Percentiles rank a stretch among this genome's conserved stretches.
Conservation (phyloP, 2,329 filamentous ascomycete genomes). For the Fragosphaeria purpurea region DNA sequence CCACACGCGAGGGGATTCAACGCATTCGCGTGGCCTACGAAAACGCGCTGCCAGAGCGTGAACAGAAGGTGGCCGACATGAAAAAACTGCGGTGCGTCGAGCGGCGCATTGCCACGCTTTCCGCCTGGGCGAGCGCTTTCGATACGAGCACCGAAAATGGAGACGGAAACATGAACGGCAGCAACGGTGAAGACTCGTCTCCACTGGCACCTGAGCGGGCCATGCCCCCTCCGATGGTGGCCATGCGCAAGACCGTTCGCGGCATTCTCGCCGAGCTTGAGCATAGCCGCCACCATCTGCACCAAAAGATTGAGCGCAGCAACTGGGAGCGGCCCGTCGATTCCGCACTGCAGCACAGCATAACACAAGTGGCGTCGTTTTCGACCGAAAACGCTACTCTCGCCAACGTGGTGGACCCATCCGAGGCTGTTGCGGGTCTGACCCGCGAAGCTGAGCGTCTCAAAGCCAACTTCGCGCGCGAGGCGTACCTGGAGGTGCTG, state of each 20-base stretch:
- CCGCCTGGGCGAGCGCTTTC: constrained; percentile 86
- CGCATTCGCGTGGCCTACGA: constrained; percentile 79
- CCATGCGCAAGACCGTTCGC: constrained; percentile 78
- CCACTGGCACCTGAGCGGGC: constrained; percentile 26
- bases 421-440: constrained; percentile 57
- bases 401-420: constrained; percentile 40
- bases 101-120: constrained; percentile 75
- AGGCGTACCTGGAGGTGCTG: constrained; percentile 64
- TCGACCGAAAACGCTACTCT: constrained; percentile 45
- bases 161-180: constrained; percentile 59
- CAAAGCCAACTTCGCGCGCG: constrained; percentile 71
- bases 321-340: constrained; percentile 86
- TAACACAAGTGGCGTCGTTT: constrained; percentile 64
- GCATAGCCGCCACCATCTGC: constrained; percentile 79
- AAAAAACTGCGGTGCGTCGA: constrained; percentile 75
- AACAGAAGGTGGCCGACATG: constrained; percentile 69
- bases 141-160: constrained; percentile 54
- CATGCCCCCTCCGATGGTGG: constrained; percentile 57
- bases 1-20: constrained; percentile 66
- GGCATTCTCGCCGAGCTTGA: constrained; percentile 86
- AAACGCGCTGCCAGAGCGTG: constrained; percentile 64
- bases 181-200: constrained; percentile 56
- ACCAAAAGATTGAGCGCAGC: constrained; percentile 68
- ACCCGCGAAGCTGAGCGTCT: constrained; percentile 77
- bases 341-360: constrained; percentile 74